phyloP scores from a whole-genome alignment of 495 filamentous ascomycete species.

The Viridothelium virens region DNA sequence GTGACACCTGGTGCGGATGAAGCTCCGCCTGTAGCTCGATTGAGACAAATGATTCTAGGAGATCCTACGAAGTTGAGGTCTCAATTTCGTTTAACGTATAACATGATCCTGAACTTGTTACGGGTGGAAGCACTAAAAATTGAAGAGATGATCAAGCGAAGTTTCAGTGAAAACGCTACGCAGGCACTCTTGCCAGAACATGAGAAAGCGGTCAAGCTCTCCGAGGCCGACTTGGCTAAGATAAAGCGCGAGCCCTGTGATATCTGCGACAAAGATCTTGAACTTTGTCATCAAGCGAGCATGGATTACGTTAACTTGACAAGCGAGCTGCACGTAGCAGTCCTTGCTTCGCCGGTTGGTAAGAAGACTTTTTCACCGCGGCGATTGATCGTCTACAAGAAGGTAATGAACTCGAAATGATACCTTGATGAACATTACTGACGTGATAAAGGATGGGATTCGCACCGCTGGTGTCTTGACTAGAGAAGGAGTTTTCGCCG shows the following conservation, averaged over 20 bases:
- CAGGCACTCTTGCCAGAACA: slow-evolving; percentile 91
- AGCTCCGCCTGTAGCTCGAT: slow-evolving; percentile 70
- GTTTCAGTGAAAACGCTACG: slow-evolving; percentile 97
- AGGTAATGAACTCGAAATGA: slow-evolving; percentile 36
- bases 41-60: slow-evolving; percentile 91
- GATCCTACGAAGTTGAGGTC: slow-evolving; percentile 91
- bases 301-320: slow-evolving; percentile 70
- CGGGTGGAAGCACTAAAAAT: slow-evolving; percentile 96
- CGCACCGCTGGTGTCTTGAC: slow-evolving; percentile 72
- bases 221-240: slow-evolving; percentile 81
- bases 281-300: slow-evolving; percentile 67
- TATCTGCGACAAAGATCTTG: slow-evolving; percentile 72
- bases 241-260: slow-evolving; percentile 78
- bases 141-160: slow-evolving; percentile 99
- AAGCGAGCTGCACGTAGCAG: slow-evolving; percentile 59
- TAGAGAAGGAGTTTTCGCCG: slow-evolving; percentile 60
- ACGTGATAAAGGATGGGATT: slow-evolving; percentile 55
- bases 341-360: slow-evolving; percentile 67
- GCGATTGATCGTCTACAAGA: slow-evolving; percentile 65
- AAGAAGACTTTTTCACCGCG: slow-evolving; percentile 66
- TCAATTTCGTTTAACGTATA: slow-evolving; percentile 95
- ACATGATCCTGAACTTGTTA: slow-evolving; percentile 96
- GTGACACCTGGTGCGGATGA: slow-evolving; percentile 76
- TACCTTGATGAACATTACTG: slow-evolving; percentile 20
- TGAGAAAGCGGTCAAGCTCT: slow-evolving; percentile 87